Evolutionary conservation across 2,329 filamentous ascomycete species (phyloP).

Genomic region (Lecanicillium sp.): DNA sequence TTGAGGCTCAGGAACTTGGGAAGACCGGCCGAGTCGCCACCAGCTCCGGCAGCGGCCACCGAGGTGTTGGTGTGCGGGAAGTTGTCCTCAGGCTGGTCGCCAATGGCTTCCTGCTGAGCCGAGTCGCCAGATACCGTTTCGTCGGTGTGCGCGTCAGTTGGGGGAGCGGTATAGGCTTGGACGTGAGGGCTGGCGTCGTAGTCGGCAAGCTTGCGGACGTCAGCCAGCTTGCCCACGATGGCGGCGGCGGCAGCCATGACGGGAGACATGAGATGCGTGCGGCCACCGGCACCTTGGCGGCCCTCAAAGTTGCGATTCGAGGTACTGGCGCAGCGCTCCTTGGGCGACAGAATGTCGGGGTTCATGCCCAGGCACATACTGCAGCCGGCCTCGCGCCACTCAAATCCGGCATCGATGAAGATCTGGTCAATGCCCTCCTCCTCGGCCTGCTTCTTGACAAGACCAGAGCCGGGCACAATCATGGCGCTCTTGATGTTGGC

Average conservation of each 20-base stretch:
- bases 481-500: constrained; percentile 87
- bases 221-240: constrained; percentile 82
- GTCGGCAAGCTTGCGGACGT: constrained; percentile 72
- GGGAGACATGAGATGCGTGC: constrained; percentile 94
- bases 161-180: constrained; percentile 38
- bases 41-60: constrained; percentile 35
- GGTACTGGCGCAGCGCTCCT: constrained; percentile 90
- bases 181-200: constrained; percentile 54
- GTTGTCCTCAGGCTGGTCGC: constrained; percentile 56
- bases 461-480: constrained; percentile 91
- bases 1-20: constrained; percentile 78
- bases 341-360: constrained; percentile 87
- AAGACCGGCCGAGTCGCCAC: constrained; percentile 50
- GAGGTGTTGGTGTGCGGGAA: constrained; percentile 57
- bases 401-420: constrained; percentile 86
- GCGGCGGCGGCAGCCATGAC: constrained; percentile 92
- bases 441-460: constrained; percentile 90
- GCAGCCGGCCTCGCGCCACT: constrained; percentile 97
- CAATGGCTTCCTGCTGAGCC: constrained; percentile 43
- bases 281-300: constrained; percentile 81
- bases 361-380: constrained; percentile 99
- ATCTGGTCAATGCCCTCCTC: constrained; percentile 88
- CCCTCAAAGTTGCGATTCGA: constrained; percentile 98
- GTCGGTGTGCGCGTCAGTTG: constrained; percentile 41
- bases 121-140: constrained; percentile 45